phyloP scores from a whole-genome alignment of 495 filamentous ascomycete genomes.

The Podospora comata region DNA sequence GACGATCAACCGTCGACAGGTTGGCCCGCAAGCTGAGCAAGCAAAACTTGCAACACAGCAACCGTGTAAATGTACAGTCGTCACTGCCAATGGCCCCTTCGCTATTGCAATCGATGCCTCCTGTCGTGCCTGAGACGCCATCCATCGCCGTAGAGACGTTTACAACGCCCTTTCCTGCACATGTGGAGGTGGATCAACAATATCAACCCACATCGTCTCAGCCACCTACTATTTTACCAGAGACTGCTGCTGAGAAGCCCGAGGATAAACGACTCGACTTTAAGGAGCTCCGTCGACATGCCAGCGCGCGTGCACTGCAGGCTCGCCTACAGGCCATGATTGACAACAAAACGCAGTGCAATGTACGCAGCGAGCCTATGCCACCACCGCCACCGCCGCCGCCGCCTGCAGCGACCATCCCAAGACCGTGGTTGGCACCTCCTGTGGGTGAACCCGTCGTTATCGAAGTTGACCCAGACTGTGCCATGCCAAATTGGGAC shows the following conservation, averaged over 20 bases:
- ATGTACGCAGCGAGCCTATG: constrained; percentile 28
- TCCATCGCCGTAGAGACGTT: not conserved
- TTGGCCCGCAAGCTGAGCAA: constrained; percentile 38
- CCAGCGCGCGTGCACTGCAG: constrained; percentile 25
- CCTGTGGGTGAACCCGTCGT: not conserved
- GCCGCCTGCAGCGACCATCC: not conserved
- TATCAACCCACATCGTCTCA: not conserved
- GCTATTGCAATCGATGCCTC: not conserved
- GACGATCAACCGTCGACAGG: constrained; percentile 24
- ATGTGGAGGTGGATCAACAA: constrained; percentile 6
- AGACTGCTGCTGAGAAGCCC: not conserved
- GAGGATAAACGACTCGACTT: constrained; percentile 10
- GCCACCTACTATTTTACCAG: not conserved
- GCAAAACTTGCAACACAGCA: constrained; percentile 31
- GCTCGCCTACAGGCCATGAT: constrained; percentile 37
- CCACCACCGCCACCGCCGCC: constrained; percentile 10
- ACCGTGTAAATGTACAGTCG: constrained; percentile 2
- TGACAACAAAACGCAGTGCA: constrained; percentile 37
- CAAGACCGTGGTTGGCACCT: not conserved
- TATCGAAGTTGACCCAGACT: constrained; percentile 23
- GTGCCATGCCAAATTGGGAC: constrained; percentile 7
- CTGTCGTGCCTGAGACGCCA: not conserved
- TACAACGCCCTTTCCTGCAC: not conserved
- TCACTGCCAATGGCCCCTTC: not conserved
- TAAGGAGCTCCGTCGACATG: constrained; percentile 18